Evolutionary conservation across 176 grass and related monocot genomes (phyloP), one percentile per base, ranked within the genome.

Genomic region (Eremochloa ophiuroides): DNA sequence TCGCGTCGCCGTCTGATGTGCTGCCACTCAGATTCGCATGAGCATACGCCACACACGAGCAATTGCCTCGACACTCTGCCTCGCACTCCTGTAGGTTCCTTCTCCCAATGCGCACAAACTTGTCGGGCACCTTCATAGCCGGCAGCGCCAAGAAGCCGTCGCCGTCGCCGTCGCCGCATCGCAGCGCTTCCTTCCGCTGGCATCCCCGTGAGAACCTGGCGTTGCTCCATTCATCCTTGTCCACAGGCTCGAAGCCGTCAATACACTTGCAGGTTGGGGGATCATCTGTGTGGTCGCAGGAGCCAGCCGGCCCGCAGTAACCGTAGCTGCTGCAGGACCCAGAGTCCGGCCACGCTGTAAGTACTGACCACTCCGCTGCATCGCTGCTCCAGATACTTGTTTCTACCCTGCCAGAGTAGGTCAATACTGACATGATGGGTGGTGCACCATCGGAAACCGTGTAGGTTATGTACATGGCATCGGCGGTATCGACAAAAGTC

Each of bases 31-130:
- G 15, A 16, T 61, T 39, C 2, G 31, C 55, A 51, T 85, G 79
- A 38, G 91, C 81, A 25, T 93, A 93, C 1, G 88, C 91, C 50
- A 78, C 29, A 23, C 85, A 90, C 0, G 91, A 90, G 75, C 91
- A 93, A 48, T 93, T 80, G 29, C 41, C 59, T 5, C 50, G 26
- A 43, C 87, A 93, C 81, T 83, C 63, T 1, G 61, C 61, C n/a
- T 53, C 33, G 22, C 79, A 87, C 40, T 71, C 58, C 27, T 83
- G 22, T 5, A 85, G 79, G 29, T 47, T 90, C 42, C 48, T 66
- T 29, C 47, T 85, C 53, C 75, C 61, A 15, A 83, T n/a, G 1
- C 28, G 53, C 56, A 63, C 0, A 10, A 76, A 84, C 4, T 59
- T 68, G 73, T 84, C 73, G 1, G 73, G 73, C 0, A 18, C 62